phyloP scores from a whole-genome alignment of 2,329 filamentous ascomycete species.

The Phialophora chinensis region DNA sequence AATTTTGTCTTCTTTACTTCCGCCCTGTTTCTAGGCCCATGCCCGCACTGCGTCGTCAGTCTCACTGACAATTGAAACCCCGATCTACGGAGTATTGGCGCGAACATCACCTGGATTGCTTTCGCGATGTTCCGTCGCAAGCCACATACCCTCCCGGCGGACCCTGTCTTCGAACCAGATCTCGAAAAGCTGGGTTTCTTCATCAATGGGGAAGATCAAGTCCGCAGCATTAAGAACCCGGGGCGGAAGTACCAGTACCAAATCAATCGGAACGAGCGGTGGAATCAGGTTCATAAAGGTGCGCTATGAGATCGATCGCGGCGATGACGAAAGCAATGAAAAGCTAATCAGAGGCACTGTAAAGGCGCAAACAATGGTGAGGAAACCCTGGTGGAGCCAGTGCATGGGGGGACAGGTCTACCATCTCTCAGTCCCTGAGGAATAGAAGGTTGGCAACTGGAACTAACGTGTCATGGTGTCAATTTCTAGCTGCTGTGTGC shows the following conservation, averaged over 20 bases:
- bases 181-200: constrained; percentile 79
- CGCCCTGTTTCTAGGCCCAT: neutral
- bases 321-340: neutral
- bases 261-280: constrained; percentile 72
- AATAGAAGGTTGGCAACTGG: neutral
- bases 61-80: neutral
- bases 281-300: constrained; percentile 73
- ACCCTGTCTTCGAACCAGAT: constrained; percentile 69
- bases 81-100: neutral
- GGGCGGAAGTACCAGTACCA: constrained; percentile 76
- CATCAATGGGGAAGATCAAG: constrained; percentile 74
- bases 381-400: constrained; percentile 28
- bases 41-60: neutral
- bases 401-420: neutral
- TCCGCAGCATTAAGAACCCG: constrained; percentile 72
- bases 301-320: neutral
- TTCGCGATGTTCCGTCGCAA: constrained; percentile 75
- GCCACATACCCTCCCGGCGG: constrained; percentile 71
- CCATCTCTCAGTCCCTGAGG: neutral
- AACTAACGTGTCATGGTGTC: neutral
- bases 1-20: neutral
- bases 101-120: neutral
- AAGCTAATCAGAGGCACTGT: neutral
- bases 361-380: constrained; percentile 72
- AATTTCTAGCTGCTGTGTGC: constrained; percentile 64